Evolutionary conservation across 257 asterid species (phyloP).

Genomic region (Vinca minor): DNA sequence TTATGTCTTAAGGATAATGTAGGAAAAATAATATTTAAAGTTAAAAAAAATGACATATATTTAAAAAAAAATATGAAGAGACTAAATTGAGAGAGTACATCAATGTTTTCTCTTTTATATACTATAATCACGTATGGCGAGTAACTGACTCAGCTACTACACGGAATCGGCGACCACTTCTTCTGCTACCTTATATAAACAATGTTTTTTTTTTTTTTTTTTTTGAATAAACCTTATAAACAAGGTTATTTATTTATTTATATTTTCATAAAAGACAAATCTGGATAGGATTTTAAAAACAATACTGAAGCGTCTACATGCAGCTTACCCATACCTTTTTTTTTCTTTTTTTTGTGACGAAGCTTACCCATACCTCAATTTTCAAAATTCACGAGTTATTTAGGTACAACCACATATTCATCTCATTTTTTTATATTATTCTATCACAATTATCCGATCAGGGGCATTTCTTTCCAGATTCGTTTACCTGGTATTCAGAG

Average conservation of each 20-base stretch:
- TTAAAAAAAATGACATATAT: no score
- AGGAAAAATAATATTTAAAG: no score
- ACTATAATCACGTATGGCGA: no score
- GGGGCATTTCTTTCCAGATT: not conserved
- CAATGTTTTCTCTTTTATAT: no score
- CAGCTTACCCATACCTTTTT: not conserved
- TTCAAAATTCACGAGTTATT: not conserved
- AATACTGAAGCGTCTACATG: not conserved
- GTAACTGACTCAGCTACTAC: not conserved
- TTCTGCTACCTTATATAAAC: not conserved
- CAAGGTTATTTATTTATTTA: no score
- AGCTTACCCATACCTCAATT: not conserved
- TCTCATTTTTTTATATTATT: not conserved
- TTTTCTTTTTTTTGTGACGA: not conserved
- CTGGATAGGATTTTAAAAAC: not conserved
- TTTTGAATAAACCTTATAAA: no score
- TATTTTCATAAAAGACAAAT: no score
- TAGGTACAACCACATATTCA: slow-evolving; percentile 5
- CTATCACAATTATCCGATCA: no score
- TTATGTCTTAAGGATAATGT: no score
- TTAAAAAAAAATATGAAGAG: no score
- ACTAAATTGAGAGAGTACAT: no score
- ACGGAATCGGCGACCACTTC: slow-evolving; percentile 4
- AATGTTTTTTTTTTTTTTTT: no score
- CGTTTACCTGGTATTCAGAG: not conserved